Evolutionary conservation across 2,329 filamentous ascomycete genomes (phyloP), one percentile per base, ranked within the genome.

Genomic region (Zopfia rhizophila): DNA sequence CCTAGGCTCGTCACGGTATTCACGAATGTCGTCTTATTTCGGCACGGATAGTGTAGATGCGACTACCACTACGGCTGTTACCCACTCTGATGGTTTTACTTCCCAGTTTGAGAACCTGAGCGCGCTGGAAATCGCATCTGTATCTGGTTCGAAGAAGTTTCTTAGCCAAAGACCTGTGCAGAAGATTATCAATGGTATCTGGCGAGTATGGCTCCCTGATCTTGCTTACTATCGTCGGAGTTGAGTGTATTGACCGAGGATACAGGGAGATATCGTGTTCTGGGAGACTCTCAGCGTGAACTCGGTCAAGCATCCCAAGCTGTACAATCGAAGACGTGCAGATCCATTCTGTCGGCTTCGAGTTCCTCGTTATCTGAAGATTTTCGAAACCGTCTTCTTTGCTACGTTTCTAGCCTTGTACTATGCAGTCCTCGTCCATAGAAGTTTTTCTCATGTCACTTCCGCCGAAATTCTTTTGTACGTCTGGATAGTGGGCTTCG

Each of bases 401-500:
- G 77, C 83, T 25, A 78, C 82, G 0, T 92, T 95, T 60, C 75
- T 97, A 28, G 79, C 82, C 18, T 76, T 97, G 5, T 97, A 96
- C 72, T 97, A 96, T 63, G 80, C 84, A n/a, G 91, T 96, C 0
- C 79, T 96, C 22, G 82, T 95, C 32, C 84, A 90, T 56, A 80
- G 89, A 50, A 84, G 88, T 55, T 81, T 85, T 7, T 77, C 79
- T 13, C 76, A 78, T 19, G 83, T 96, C 40, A 90, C 88, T 0
- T 65, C 78, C 0, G 76, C 86, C 13, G 91, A 97, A 68, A 73
- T 87, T 2, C 65, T 90, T 12, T 81, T 97, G 29, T 94, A 93
- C 66, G 72, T 96, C 38, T 96, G 91, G 89, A 87, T 96, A 58
- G 85, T 86, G 4, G 88, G 90, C 6, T 96, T 96, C 74, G 85